Base-by-base conservation (phyloP, 805 yeast genomes). In the Ogataea sp. region DNA sequence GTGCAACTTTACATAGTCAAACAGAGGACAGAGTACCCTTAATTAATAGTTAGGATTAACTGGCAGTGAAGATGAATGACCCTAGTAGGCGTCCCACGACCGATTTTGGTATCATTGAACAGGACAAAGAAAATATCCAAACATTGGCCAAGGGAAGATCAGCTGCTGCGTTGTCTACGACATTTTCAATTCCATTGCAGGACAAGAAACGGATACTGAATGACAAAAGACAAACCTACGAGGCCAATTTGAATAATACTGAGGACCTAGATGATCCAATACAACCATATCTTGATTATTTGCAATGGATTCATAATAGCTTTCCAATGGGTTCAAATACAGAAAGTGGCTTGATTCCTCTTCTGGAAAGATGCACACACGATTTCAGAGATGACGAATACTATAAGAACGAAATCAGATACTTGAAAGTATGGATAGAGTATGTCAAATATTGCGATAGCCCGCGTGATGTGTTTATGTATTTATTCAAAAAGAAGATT, bases 331-430 rank as follows among this genome's bases (percentile, higher is more conserved):
- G 71, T 0, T 66, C 69, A 26, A 67, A 73, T 3, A 64, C 68
- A 4, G 81, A 79, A 34, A 79, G 85, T 46, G 88, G 87, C 0
- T 63, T 87, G 37, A 58, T 87, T 3, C 64, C 59, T 14, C 53
- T 84, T 10, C 62, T 89, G 26, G 95, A 86, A 52, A 63, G 80
- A 35, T 82, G 93, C 48, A 80, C 94, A 0, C 71, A 77, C 30
- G 68, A 68, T 43, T 84, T 86, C 53, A 67, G 78, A 49, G 84
- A 82, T 47, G 72, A 70, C 25, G 60, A 61, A 1, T 77, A 75
- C 44, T 90, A 88, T 56, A 80, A 78, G 43, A 82, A 89, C 55
- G 97, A 90, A 55, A 78, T 90, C 1, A 62, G 97, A 36, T 88
- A 83, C 52, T 58, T 90, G 37, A 72, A 70, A 44, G 70, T 88